A percentile compares a stretch with the other conserved stretches of the same genome.
Evolutionary conservation across 257 asterid species (phyloP).

Genomic region (Fraxinus americana): DNA sequence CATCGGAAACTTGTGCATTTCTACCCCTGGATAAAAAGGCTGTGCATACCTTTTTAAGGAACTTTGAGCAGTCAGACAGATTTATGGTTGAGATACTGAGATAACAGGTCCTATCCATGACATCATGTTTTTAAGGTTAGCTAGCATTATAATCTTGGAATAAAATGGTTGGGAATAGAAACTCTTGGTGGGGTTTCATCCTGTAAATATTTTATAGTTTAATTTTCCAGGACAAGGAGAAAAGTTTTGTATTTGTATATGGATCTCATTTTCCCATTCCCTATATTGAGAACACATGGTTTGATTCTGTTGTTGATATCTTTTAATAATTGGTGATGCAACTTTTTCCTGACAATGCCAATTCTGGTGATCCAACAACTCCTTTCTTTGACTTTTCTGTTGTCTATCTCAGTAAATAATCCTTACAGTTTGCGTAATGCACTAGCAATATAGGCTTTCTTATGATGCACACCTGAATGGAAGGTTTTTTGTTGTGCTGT

Average conservation of each 20-base stretch:
- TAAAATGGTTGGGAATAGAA: slow-evolving; percentile 18
- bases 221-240: slow-evolving; percentile 15
- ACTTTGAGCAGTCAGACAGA: slow-evolving; percentile 9
- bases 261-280: background rate
- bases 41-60: slow-evolving; percentile 2
- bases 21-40: background rate
- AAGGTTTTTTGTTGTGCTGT: background rate
- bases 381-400: background rate
- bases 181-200: slow-evolving; percentile 24
- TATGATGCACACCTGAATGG: background rate
- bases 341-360: background rate
- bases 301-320: slow-evolving; percentile 3
- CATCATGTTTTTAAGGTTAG: slow-evolving; percentile 14
- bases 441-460: slow-evolving; percentile 18
- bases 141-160: slow-evolving; percentile 21
- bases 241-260: slow-evolving; percentile 16
- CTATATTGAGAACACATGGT: slow-evolving; percentile 15
- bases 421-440: background rate
- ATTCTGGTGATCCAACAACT: background rate
- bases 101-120: slow-evolving; percentile 7
- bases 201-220: slow-evolving; percentile 29
- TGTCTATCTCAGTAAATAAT: background rate
- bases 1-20: background rate
- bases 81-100: slow-evolving; percentile 4
- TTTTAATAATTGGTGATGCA: background rate